Conservation (phyloP, 2,329 filamentous ascomycete genomes). For the Colletotrichum falcatum region DNA sequence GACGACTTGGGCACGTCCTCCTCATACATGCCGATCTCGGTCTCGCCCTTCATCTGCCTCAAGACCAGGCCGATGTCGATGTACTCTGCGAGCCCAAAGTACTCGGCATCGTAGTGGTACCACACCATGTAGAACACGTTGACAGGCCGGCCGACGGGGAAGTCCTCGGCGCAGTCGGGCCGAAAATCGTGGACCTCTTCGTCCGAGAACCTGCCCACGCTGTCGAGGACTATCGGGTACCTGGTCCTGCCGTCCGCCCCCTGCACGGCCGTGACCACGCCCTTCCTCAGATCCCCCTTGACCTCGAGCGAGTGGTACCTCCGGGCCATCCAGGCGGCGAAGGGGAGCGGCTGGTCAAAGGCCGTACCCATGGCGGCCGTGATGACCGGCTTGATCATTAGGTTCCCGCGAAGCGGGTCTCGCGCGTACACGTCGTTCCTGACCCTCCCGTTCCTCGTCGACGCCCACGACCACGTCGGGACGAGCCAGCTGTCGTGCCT, state of each 20-base stretch:
- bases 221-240: background rate
- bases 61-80: slow-evolving; percentile 6
- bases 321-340: background rate
- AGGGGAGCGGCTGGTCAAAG: background rate
- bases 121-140: slow-evolving; percentile 17
- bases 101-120: slow-evolving; percentile 11
- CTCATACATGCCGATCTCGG: background rate
- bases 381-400: background rate
- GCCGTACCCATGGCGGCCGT: background rate
- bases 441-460: background rate
- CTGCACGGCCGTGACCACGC: background rate
- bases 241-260: background rate
- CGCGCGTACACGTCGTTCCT: background rate
- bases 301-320: background rate
- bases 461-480: background rate
- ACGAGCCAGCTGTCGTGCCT: background rate
- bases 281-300: slow-evolving; percentile 14
- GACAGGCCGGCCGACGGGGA: background rate
- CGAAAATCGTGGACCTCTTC: slow-evolving; percentile 10
- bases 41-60: slow-evolving; percentile 14
- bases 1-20: background rate
- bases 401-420: background rate
- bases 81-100: background rate
- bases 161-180: slow-evolving; percentile 14
- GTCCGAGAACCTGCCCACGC: slow-evolving; percentile 5